Percentiles rank a stretch among this genome's conserved stretches.
Evolutionary conservation across 129 eudicot species (phyloP).

Genomic region (Flaveria linearis): DNA sequence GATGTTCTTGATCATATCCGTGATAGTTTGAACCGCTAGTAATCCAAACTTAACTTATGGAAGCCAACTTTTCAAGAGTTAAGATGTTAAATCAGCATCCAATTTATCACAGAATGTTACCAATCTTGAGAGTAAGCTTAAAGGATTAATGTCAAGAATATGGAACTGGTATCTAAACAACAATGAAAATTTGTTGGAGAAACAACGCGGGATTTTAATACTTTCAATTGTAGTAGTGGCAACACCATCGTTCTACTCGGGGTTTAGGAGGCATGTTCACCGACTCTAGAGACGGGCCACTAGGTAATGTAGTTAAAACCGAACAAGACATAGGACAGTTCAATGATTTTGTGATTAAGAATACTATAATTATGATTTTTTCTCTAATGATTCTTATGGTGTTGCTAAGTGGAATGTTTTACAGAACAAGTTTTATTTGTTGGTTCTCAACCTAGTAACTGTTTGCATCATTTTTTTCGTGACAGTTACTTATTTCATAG

Average conservation of each 20-base stretch:
- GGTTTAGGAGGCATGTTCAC: conserved; percentile 32
- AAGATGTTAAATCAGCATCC: background rate
- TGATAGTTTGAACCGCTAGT: background rate
- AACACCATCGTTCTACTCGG: conserved; percentile 16
- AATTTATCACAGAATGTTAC: conserved; percentile 1
- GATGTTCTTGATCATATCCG: conserved; percentile 26
- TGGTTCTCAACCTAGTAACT: conserved; percentile 33
- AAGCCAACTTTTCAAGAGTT: conserved; percentile 19
- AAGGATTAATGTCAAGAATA: background rate
- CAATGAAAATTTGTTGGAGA: conserved; percentile 36
- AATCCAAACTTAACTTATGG: conserved; percentile 21
- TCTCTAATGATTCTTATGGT: conserved; percentile 30
- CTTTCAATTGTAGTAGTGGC: conserved; percentile 23
- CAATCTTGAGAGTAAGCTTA: background rate
- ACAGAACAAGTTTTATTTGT: conserved; percentile 32
- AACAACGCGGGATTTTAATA: conserved; percentile 33
- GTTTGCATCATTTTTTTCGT: conserved; percentile 25
- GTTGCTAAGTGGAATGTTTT: conserved; percentile 34
- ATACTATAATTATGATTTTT: conserved; percentile 34
- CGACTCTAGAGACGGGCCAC: conserved; percentile 13
- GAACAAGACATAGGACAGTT: conserved; percentile 10
- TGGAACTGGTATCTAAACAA: background rate
- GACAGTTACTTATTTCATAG: background rate
- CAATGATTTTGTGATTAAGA: conserved; percentile 15
- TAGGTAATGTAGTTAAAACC: conserved; percentile 34